Conservation (phyloP, 257 asterid species). For the Nicotiana noctiflora region DNA sequence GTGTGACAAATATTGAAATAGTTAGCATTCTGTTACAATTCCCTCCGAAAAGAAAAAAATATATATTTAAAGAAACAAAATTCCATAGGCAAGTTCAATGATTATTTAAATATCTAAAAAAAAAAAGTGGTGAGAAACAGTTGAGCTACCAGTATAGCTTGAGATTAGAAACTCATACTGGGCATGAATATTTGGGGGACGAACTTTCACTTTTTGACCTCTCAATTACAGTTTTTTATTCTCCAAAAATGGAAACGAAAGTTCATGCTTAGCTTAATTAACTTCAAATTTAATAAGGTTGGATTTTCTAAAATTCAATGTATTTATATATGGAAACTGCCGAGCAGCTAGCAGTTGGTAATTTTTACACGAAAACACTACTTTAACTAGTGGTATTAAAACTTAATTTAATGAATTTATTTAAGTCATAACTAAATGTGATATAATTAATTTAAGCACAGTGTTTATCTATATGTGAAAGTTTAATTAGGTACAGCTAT, state of each 20-base stretch:
- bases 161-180: neutral
- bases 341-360: neutral
- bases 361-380: neutral
- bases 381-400: neutral
- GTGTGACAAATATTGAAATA: too few relatives aligned
- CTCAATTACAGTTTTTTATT: neutral
- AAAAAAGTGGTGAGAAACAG: neutral
- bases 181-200: neutral
- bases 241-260: too few relatives aligned
- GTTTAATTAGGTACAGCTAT: neutral
- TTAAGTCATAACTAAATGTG: neutral
- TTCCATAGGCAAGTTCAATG: neutral
- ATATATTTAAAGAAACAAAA: neutral
- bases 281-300: too few relatives aligned
- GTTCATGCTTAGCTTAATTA: too few relatives aligned
- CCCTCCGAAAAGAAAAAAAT: too few relatives aligned
- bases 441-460: neutral
- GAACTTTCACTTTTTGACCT: neutral
- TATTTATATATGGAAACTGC: neutral
- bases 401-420: neutral
- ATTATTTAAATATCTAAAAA: neutral
- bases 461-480: neutral
- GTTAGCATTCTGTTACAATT: too few relatives aligned
- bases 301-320: too few relatives aligned
- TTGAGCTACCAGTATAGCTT: neutral